Base-by-base conservation (phyloP, 129 eudicot genomes). In the Escallonia herrerae region DNA sequence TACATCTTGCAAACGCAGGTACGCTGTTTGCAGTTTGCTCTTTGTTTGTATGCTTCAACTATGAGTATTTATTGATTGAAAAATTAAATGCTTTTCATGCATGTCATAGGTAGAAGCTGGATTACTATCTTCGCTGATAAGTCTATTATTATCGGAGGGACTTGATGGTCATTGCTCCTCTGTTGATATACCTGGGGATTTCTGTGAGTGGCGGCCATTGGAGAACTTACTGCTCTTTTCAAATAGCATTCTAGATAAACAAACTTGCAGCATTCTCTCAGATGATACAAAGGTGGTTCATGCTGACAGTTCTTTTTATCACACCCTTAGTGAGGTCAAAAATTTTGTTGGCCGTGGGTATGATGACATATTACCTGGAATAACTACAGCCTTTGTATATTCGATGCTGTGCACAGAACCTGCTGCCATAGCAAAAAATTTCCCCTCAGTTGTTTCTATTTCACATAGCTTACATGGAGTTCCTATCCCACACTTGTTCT, bases 1-100 rank as follows among this genome's bases (percentile, higher is more conserved):
- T 80, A 83, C 82, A 78, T 86, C 64, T 65, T 94, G 86, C 90
- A 94, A 66, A 94, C 90, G 65, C 99, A 94, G 97, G 99, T 94
- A 84, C 10, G 37, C 43, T n/a, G n/a, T n/a, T n/a, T n/a, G n/a
- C n/a, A n/a, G n/a, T n/a, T n/a, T n/a, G n/a, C n/a, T n/a, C n/a
- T 67, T 58, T 48, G 3, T 39, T 14, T n/a, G 8, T 13, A 45
- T 56, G 46, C 41, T n/a, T 43, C 37, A 44, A 44, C 33, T 22
- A 22, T 22, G 33, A 22, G 33, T 22, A 22, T 22, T 22, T 22
- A 22, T 22, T 22, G 33, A 22, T 1, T 22, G 33, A 22, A 22
- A 22, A 22, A 22, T 22, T 22, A 22, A 22, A 22, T 22, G 67
- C 42, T 15, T 43, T 56, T 43, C 65, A 53, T 64, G 56, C 41